Percentiles rank a stretch among this genome's conserved stretches.
These are phyloP conservation scores for Colletotrichum magnum DNA, from an alignment of 2,329 filamentous ascomycete species.

Conservation along the genomic window DNA sequence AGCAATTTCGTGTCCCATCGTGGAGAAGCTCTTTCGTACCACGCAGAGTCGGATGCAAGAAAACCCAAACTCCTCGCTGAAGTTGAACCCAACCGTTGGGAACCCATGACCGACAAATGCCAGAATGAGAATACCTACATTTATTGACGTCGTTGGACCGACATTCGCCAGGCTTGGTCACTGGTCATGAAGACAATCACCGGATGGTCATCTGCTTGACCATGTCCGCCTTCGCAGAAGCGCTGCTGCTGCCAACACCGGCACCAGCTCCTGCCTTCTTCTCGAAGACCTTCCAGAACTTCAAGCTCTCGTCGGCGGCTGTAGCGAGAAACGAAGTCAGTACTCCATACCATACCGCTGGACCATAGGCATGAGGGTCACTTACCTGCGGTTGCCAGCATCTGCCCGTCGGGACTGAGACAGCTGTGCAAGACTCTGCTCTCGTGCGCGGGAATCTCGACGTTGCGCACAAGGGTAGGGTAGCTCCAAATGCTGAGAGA, in stretches of 20 bases:
- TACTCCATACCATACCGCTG: conserved; percentile 35
- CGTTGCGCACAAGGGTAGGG: conserved; percentile 94
- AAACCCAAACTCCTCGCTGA: conserved; percentile 69
- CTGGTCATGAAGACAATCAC: conserved; percentile 58
- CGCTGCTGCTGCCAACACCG: conserved; percentile 74
- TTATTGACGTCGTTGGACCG: conserved; percentile 47
- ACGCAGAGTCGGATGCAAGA: conserved; percentile 58
- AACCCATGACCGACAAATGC: conserved; percentile 57
- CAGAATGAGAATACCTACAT: conserved; percentile 65
- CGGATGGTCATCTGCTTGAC: conserved; percentile 96
- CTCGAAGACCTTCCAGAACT: conserved; percentile 99
- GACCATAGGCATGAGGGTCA: conserved; percentile 31
- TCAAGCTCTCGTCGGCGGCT: conserved; percentile 96
- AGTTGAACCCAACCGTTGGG: conserved; percentile 46
- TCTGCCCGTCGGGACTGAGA: conserved; percentile 96
- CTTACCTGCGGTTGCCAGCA: conserved; percentile 91
- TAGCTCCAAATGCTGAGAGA: conserved; percentile 99
- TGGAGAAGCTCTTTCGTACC: conserved; percentile 66
- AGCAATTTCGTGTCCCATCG: conserved; percentile 44
- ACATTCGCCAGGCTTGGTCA: conserved; percentile 39
- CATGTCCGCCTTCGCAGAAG: conserved; percentile 85
- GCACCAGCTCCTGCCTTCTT: conserved; percentile 90
- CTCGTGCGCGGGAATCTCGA: conserved; percentile 98
- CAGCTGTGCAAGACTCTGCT: conserved; percentile 96
- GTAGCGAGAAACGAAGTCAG: conserved; percentile 17